Conservation (phyloP, 2,329 filamentous ascomycete genomes). For the Epichloe glyceriae region DNA sequence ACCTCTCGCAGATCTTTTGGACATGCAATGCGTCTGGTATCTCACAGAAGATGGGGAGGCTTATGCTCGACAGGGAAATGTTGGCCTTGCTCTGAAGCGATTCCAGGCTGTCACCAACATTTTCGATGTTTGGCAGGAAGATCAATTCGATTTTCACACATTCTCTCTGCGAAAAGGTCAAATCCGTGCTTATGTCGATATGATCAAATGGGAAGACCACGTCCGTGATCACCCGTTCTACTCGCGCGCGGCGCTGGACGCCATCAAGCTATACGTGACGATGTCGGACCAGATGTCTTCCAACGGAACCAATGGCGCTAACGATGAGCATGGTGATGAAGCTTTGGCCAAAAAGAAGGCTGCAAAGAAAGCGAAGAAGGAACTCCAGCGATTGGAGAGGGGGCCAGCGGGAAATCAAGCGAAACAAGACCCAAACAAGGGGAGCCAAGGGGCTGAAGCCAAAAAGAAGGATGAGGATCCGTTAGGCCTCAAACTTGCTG, state of each 20-base stretch:
- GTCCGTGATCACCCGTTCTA: constrained; percentile 90
- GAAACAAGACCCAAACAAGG: constrained; percentile 75
- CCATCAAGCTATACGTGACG: constrained; percentile 66
- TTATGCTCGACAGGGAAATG: constrained; percentile 67
- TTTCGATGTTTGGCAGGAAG: constrained; percentile 95
- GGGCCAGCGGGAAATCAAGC: constrained; percentile 67
- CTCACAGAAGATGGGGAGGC: constrained; percentile 90
- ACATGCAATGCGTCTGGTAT: constrained; percentile 99
- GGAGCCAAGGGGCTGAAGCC: constrained; percentile 47
- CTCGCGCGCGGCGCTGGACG: constrained; percentile 67
- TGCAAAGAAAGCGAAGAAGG: constrained; percentile 79
- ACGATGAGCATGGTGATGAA: constrained; percentile 38
- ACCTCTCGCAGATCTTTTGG: constrained; percentile 77
- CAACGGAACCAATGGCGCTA: constrained; percentile 48
- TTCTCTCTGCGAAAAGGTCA: constrained; percentile 96
- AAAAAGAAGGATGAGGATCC: constrained; percentile 92
- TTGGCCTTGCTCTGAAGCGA: constrained; percentile 79
- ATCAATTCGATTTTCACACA: constrained; percentile 97
- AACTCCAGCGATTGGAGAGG: constrained; percentile 50
- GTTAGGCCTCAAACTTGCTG: constrained; percentile 63
- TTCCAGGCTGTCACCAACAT: constrained; percentile 83
- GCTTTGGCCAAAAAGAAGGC: constrained; percentile 71
- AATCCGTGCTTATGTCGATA: constrained; percentile 86
- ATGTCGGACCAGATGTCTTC: constrained; percentile 62
- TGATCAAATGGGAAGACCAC: constrained; percentile 92